Base-by-base conservation (phyloP, 768 basidiomycete genomes). In the Rhodotorula graminis region DNA sequence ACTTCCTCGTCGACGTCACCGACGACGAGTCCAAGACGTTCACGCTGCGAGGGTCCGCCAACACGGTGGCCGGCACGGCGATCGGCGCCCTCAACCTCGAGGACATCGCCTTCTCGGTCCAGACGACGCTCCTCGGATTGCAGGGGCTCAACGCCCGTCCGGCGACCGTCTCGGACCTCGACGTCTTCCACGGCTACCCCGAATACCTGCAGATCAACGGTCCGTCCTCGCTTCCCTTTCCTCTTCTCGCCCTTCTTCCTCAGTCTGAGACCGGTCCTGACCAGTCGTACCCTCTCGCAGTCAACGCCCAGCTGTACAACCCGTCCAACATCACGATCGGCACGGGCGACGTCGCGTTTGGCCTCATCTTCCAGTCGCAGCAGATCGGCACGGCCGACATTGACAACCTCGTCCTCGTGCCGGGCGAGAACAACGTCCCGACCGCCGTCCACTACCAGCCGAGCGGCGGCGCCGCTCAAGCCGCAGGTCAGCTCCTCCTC, bases 131-230 rank as follows among this genome's bases (percentile, higher is more conserved):
- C 55, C 83, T 83, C 5, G 89, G 89, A 53, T 77, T 90, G 65
- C 87, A 89, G 79, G 89, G 88, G 42, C 83, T 90, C 67, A 82
- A 84, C 71, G 81, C 86, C 42, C 84, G 83, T 69, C 88, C 88
- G 18, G 85, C 86, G 4, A 83, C 82, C 7, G 84, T 90, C 23
- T 82, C 82, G 53, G 82, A 85, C 73, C 81, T 90, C 62, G 88
- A 90, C 72, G 88, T 90, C 42, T 85, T 84, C 53, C 88, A 87
- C 64, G 89, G 89, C 14, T 90, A 85, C 81, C 69, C 85, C 0
- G 84, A 88, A 77, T 87, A 84, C 78, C 82, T 90, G n/a, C 83
- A 89, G 62, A 89, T 90, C 81, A 88, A 84, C 76, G 55, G 58
- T 62, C n/a, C 25, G 59, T 25, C 9, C 4, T 29, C 40, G 5